phyloP scores from a whole-genome alignment of 331 rosid species.

The Malus hybrid region DNA sequence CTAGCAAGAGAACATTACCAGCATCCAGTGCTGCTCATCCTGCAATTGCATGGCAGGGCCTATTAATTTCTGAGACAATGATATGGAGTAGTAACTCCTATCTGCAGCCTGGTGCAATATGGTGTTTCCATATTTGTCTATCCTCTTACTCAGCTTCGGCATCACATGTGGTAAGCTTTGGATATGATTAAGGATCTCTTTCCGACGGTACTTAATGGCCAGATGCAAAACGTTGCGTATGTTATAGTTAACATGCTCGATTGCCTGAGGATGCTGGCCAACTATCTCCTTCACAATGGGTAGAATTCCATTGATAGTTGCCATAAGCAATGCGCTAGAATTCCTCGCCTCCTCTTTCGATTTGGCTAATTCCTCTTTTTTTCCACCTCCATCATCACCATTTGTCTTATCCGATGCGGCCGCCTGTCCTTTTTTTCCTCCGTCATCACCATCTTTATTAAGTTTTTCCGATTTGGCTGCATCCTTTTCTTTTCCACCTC shows the following conservation, averaged over 20 bases:
- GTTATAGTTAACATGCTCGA: neutral
- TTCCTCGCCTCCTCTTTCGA: neutral
- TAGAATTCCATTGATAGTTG: slow-evolving; percentile 9
- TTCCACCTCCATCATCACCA: too few species aligned
- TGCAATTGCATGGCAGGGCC: slow-evolving; percentile 17
- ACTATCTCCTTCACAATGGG: slow-evolving; percentile 14
- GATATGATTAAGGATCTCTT: slow-evolving; percentile 7
- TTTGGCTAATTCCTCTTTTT: too few species aligned
- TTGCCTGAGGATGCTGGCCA: slow-evolving; percentile 13
- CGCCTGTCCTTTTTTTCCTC: too few species aligned
- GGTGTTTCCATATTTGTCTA: neutral
- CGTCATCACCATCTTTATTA: too few species aligned
- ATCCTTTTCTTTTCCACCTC: too few species aligned
- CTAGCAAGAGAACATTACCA: neutral
- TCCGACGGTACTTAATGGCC: slow-evolving; percentile 16
- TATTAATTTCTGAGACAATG: neutral
- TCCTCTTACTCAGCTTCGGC: neutral
- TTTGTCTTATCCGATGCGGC: too few species aligned
- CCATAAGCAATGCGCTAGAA: slow-evolving; percentile 6
- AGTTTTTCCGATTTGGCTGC: too few species aligned
- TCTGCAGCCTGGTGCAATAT: slow-evolving; percentile 5
- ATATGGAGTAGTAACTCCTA: neutral
- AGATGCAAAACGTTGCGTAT: slow-evolving; percentile 21
- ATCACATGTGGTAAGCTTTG: neutral
- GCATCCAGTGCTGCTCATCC: slow-evolving; percentile 7